phyloP scores from a whole-genome alignment of 352 stramenopile species.

The Phytopythium ostracodes region DNA sequence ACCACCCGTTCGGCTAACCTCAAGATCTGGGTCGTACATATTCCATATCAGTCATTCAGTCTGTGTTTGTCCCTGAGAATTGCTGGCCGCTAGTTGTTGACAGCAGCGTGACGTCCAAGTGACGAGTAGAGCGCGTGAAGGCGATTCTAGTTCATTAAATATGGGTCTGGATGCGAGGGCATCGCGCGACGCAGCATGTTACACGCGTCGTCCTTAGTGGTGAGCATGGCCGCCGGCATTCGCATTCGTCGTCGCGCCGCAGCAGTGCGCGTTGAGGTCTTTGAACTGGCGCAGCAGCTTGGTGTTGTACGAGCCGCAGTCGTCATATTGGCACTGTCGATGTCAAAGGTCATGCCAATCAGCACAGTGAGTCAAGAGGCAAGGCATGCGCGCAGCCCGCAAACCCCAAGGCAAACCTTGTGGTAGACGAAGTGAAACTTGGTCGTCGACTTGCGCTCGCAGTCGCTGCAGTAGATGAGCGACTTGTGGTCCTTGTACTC shows the following conservation, averaged over 20 bases:
- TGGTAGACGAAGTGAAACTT: conserved; percentile 87
- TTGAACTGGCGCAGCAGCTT: conserved; percentile 79
- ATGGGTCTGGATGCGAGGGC: background rate
- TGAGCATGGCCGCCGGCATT: background rate
- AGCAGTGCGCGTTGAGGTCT: conserved; percentile 31
- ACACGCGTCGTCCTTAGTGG: background rate
- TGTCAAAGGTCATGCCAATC: too few species aligned
- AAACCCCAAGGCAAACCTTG: conserved; percentile 62
- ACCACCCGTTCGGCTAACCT: conserved; percentile 55
- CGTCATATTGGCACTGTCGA: conserved; percentile 68
- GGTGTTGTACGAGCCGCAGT: conserved; percentile 84
- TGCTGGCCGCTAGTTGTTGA: too few species aligned
- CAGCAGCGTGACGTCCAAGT: too few species aligned
- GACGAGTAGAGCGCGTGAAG: background rate
- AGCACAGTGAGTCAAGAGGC: too few species aligned
- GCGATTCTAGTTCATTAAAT: background rate
- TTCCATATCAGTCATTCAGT: background rate
- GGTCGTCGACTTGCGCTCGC: conserved; percentile 78
- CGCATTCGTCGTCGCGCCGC: background rate
- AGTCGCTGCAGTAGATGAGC: conserved; percentile 85
- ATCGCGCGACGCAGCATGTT: background rate
- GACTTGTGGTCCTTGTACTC: conserved; percentile 76
- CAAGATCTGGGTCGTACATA: conserved; percentile 81
- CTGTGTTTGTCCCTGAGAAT: too few species aligned
- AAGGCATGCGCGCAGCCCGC: too few species aligned